These are phyloP conservation scores for Ceratocystis variospora DNA, from an alignment of 2,329 filamentous ascomycete species.

Conservation along the genomic window DNA sequence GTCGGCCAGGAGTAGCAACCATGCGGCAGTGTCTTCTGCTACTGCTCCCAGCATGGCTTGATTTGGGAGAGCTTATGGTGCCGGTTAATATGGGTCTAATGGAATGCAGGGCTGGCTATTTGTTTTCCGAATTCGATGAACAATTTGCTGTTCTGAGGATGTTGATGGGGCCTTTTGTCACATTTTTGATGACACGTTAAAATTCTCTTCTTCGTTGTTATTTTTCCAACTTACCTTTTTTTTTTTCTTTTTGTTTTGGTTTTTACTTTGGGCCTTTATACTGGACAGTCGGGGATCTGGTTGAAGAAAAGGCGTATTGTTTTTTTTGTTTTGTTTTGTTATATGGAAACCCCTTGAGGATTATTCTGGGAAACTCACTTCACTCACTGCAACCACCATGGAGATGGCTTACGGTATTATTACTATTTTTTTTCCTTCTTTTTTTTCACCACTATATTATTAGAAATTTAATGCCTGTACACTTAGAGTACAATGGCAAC, in stretches of 20 bases:
- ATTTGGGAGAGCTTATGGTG: background rate
- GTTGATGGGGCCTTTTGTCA: no score
- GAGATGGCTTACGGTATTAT: conserved; percentile 11
- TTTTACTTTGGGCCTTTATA: background rate
- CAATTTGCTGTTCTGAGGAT: background rate
- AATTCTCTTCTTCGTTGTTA: conserved; percentile 14
- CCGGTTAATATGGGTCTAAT: background rate
- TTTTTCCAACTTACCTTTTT: background rate
- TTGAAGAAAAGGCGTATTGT: background rate
- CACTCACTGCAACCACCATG: conserved; percentile 11
- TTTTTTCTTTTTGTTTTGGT: conserved; percentile 8
- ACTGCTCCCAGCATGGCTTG: conserved; percentile 13
- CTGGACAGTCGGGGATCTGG: background rate
- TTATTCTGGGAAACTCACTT: background rate
- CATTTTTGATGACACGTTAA: background rate
- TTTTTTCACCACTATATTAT: background rate
- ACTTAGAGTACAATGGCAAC: conserved; percentile 5
- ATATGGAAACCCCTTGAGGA: background rate
- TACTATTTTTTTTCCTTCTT: background rate
- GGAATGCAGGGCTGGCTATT: conserved; percentile 7
- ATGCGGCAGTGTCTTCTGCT: conserved; percentile 3
- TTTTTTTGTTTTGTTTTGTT: conserved; percentile 13
- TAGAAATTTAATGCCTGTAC: background rate
- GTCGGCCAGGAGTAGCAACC: background rate
- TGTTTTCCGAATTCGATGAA: background rate